Evolutionary conservation across 768 basidiomycete species (phyloP).

Genomic region (Rhodotorula kratochvilovae): DNA sequence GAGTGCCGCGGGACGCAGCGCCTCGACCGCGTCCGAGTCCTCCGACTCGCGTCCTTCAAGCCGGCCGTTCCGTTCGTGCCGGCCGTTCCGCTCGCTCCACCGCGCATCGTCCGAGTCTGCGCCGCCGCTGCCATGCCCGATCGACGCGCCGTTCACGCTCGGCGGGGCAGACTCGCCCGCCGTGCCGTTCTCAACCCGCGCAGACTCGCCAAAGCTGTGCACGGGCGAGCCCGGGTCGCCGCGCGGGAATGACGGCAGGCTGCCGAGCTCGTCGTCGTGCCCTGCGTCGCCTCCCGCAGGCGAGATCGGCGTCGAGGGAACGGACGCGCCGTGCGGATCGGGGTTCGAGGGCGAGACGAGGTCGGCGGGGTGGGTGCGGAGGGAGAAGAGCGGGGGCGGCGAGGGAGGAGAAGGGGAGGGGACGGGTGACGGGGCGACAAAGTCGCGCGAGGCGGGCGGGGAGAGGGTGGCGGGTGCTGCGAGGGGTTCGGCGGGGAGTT

Average conservation of each 20-base stretch:
- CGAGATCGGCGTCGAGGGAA: conserved; percentile 17
- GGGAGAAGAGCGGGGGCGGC: too few species aligned
- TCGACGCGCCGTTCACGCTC: neutral
- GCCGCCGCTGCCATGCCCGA: neutral
- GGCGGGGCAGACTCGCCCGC: neutral
- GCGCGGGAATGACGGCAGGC: neutral
- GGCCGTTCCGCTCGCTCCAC: neutral
- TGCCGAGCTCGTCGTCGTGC: conserved; percentile 5
- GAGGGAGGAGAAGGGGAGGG: neutral
- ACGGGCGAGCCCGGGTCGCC: neutral
- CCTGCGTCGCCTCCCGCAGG: conserved; percentile 11
- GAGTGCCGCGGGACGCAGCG: neutral
- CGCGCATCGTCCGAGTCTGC: neutral
- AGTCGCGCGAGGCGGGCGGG: neutral
- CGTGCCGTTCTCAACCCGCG: neutral
- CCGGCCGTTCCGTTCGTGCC: neutral
- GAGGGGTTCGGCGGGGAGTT: neutral
- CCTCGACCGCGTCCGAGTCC: conserved; percentile 4
- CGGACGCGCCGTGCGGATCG: conserved; percentile 15
- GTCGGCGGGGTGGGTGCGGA: conserved; percentile 35
- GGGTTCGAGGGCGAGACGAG: conserved; percentile 14
- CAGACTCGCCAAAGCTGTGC: neutral
- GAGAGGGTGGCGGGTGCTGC: neutral
- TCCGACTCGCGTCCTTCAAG: neutral
- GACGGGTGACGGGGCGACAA: neutral